Evolutionary conservation across 352 stramenopile genomes (phyloP).

Genomic region (Phytophthora palmivora): DNA sequence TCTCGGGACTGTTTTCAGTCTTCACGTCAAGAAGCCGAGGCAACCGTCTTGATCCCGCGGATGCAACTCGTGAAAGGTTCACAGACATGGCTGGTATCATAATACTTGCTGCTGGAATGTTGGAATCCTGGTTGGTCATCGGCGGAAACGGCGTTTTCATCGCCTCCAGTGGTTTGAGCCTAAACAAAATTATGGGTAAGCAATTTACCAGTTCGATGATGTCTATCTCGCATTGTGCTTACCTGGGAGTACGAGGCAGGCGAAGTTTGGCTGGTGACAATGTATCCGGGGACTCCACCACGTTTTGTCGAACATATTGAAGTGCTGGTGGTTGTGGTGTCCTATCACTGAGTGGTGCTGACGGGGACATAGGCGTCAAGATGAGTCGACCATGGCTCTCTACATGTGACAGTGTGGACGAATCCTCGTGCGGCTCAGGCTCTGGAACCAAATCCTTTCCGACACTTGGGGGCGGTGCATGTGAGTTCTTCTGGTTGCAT

Average conservation of each 20-base stretch:
- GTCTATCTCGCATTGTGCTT: background rate
- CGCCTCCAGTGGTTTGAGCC: conserved; percentile 50
- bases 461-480: background rate
- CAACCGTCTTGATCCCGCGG: conserved; percentile 32
- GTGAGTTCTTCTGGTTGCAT: conserved; percentile 24
- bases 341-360: background rate
- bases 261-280: conserved; percentile 15
- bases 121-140: conserved; percentile 31
- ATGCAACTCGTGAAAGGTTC: conserved; percentile 27
- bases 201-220: background rate
- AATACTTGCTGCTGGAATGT: conserved; percentile 6
- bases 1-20: conserved; percentile 10
- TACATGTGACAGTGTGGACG: conserved; percentile 15
- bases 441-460: conserved; percentile 19
- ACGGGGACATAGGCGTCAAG: conserved; percentile 10
- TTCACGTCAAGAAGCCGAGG: conserved; percentile 28
- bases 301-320: conserved; percentile 15
- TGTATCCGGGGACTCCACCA: conserved; percentile 5
- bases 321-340: conserved; percentile 2
- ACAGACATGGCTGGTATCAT: conserved; percentile 12
- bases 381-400: conserved; percentile 17
- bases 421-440: conserved; percentile 34
- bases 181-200: conserved; percentile 21
- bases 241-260: conserved; percentile 35
- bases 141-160: conserved; percentile 26